Conservation (phyloP, 176 grass and related monocot genomes). For the Coix lacrymajobi region DNA sequence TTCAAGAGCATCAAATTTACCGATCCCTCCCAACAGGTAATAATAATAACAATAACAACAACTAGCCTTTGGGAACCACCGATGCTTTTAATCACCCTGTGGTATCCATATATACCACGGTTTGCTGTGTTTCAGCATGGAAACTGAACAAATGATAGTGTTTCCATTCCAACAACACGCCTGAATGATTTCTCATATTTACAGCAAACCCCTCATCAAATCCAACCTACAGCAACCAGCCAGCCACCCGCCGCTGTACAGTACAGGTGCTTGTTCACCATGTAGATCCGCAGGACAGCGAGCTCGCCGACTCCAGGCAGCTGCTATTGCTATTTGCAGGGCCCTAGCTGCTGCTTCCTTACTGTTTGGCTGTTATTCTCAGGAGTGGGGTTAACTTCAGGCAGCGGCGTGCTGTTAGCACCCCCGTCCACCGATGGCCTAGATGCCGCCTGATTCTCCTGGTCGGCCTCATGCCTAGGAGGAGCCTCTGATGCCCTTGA, state of each 20-base stretch:
- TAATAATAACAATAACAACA: neutral
- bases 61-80: neutral
- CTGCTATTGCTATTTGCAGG: conserved; percentile 37
- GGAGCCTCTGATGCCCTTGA: conserved; percentile 35
- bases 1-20: neutral
- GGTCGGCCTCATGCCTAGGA: conserved; percentile 41
- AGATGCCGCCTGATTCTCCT: conserved; percentile 29
- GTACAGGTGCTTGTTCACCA: neutral
- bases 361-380: conserved; percentile 37
- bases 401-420: conserved; percentile 5
- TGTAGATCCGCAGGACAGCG: neutral
- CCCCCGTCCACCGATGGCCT: conserved; percentile 24
- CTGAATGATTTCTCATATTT: conserved; percentile 39
- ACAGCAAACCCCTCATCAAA: conserved; percentile 18
- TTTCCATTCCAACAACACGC: neutral
- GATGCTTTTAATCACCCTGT: neutral
- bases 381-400: conserved; percentile 21
- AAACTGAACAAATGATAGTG: neutral
- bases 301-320: neutral
- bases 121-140: neutral
- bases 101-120: neutral
- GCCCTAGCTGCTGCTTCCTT: conserved; percentile 34
- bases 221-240: conserved; percentile 17
- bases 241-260: neutral
- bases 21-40: neutral